Conservation (phyloP, 768 basidiomycete genomes). For the Peribolospora baueri region DNA sequence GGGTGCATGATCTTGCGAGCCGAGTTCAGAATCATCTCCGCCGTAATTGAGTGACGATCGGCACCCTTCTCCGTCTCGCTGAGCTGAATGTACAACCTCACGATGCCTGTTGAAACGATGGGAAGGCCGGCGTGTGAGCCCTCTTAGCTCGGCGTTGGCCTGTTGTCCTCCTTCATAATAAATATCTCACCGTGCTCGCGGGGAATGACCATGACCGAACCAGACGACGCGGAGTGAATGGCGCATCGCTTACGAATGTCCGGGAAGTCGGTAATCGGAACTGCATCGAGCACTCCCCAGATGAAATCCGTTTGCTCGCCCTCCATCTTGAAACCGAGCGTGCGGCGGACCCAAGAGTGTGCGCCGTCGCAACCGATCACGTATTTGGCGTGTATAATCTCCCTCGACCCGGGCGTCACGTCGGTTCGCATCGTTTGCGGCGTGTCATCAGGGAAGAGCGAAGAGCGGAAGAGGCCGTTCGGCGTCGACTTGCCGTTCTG, state of each 20-base stretch:
- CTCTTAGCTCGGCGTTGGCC: conserved; percentile 26
- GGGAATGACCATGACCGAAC: conserved; percentile 42
- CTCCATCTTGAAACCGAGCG: conserved; percentile 40
- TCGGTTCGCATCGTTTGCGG: neutral
- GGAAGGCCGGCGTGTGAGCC: no score
- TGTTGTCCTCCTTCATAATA: neutral
- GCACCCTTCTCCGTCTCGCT: conserved; percentile 29
- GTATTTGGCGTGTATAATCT: conserved; percentile 31
- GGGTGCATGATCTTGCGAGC: conserved; percentile 35
- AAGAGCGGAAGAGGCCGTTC: conserved; percentile 13
- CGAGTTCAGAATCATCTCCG: conserved; percentile 32
- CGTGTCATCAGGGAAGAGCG: neutral
- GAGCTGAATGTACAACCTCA: conserved; percentile 48
- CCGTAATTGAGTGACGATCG: conserved; percentile 30
- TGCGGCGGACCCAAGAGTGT: conserved; percentile 33
- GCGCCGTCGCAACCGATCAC: conserved; percentile 50
- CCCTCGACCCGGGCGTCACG: neutral
- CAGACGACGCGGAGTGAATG: conserved; percentile 39
- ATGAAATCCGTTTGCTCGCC: conserved; percentile 47
- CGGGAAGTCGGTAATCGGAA: conserved; percentile 50
- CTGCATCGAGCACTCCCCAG: conserved; percentile 58
- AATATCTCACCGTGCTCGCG: conserved; percentile 17
- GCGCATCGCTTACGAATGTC: conserved; percentile 41
- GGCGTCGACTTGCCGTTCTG: neutral
- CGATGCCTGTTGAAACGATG: conserved; percentile 16